A percentile compares a stretch with the other conserved stretches of the same genome.
phyloP scores from a whole-genome alignment of 306 rosid genomes.

The Malus orientalis region DNA sequence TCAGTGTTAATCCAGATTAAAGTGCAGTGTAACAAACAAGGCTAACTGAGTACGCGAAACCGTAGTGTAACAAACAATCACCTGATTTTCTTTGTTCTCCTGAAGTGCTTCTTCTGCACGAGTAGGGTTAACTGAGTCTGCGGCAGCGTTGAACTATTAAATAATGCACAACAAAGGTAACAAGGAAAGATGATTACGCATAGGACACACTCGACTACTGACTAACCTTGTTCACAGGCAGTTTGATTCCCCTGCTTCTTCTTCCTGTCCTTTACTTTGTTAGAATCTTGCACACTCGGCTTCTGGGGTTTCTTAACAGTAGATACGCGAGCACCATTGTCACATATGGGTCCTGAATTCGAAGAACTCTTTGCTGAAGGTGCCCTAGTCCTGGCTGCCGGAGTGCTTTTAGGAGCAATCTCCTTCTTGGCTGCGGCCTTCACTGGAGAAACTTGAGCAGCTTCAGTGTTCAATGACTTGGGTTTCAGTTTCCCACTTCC shows the following conservation, averaged over 20 bases:
- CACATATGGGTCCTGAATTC: constrained; percentile 35
- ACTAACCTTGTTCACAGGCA: constrained; percentile 38
- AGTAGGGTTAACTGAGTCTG: constrained; percentile 36
- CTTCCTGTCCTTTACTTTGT: constrained; percentile 31
- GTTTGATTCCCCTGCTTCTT: constrained; percentile 41
- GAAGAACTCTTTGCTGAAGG: constrained; percentile 31
- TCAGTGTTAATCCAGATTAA: not conserved
- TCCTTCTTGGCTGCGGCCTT: constrained; percentile 36
- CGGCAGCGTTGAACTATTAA: constrained; percentile 1
- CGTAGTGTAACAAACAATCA: constrained; percentile 2
- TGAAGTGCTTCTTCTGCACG: constrained; percentile 21
- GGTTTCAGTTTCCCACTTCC: constrained; percentile 47
- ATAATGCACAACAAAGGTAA: not conserved
- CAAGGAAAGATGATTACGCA: not conserved
- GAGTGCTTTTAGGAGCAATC: constrained; percentile 25
- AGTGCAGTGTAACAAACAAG: not conserved
- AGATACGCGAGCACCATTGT: constrained; percentile 20
- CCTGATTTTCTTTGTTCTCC: constrained; percentile 75
- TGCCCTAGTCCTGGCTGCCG: constrained; percentile 32
- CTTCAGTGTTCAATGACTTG: constrained; percentile 36
- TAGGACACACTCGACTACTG: not conserved
- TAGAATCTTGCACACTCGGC: constrained; percentile 34
- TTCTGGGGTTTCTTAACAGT: constrained; percentile 41
- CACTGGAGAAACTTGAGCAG: constrained; percentile 34
- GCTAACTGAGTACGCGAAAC: not conserved